These are phyloP conservation scores for Pachyrhizus erosus DNA, from an alignment of 306 rosid genomes.

Conservation along the genomic window DNA sequence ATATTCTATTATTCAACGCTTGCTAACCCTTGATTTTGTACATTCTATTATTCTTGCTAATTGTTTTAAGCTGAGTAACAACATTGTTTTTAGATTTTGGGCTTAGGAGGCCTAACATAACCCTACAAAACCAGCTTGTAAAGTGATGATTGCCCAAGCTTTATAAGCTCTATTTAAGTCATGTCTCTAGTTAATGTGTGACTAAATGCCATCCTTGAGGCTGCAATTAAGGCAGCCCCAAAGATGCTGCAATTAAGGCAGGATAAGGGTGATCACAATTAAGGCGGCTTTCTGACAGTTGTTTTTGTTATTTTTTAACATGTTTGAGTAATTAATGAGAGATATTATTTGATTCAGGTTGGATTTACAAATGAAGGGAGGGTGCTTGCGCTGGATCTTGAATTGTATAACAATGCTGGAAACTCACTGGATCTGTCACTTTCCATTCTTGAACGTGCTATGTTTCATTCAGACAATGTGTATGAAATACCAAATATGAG, in stretches of 20 bases:
- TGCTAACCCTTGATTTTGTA: slow-evolving; percentile 8
- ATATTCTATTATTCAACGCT: no score
- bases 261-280: no score
- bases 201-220: no score
- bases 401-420: slow-evolving; percentile 90
- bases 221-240: no score
- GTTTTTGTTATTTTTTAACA: slow-evolving; percentile 28
- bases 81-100: no score
- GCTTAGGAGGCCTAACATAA: no score
- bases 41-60: slow-evolving; percentile 16
- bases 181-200: no score
- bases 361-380: slow-evolving; percentile 94
- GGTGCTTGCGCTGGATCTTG: slow-evolving; percentile 87
- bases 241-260: no score
- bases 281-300: neutral
- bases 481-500: slow-evolving; percentile 95
- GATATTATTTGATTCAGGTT: slow-evolving; percentile 57
- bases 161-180: no score
- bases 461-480: slow-evolving; percentile 95
- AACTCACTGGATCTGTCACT: slow-evolving; percentile 89
- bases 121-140: no score
- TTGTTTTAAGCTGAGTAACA: no score
- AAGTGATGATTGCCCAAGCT: no score
- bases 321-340: slow-evolving; percentile 36
- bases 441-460: slow-evolving; percentile 92